Conservation (phyloP, 129 eudicot species). For the Pittosporum tobira region DNA sequence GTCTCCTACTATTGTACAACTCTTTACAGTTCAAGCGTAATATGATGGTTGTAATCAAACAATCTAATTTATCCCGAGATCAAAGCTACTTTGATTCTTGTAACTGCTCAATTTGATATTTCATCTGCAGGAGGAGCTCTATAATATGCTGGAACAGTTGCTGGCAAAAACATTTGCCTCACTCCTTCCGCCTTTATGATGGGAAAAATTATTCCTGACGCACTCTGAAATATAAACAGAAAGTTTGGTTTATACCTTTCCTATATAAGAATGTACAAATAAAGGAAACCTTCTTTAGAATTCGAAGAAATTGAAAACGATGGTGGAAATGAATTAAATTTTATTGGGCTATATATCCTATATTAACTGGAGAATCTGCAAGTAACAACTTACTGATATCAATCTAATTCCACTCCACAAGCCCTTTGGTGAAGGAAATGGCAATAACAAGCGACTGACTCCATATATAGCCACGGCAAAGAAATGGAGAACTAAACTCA, state of each 20-base stretch:
- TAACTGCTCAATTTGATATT: constrained; percentile 3
- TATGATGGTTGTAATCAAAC: neutral
- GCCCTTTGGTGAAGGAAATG: constrained; percentile 48
- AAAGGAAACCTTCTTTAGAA: neutral
- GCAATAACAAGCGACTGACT: constrained; percentile 41
- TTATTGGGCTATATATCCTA: no score
- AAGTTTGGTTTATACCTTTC: neutral
- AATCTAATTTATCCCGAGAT: neutral
- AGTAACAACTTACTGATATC: constrained; percentile 30
- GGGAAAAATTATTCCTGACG: constrained; percentile 45
- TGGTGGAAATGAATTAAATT: neutral
- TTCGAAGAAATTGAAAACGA: neutral
- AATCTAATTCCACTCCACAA: constrained; percentile 40
- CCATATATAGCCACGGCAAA: constrained; percentile 46
- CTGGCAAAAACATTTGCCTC: constrained; percentile 61
- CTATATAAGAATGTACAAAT: neutral
- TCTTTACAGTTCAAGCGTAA: no score
- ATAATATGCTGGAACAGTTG: constrained; percentile 41
- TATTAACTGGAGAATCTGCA: no score
- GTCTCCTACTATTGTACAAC: no score
- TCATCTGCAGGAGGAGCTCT: constrained; percentile 21
- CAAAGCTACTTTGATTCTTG: neutral
- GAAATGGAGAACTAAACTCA: constrained; percentile 39
- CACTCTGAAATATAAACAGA: constrained; percentile 27
- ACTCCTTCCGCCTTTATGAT: constrained; percentile 54